Evolutionary conservation across 768 basidiomycete species (phyloP).

Genomic region (Tricholomella constricta): DNA sequence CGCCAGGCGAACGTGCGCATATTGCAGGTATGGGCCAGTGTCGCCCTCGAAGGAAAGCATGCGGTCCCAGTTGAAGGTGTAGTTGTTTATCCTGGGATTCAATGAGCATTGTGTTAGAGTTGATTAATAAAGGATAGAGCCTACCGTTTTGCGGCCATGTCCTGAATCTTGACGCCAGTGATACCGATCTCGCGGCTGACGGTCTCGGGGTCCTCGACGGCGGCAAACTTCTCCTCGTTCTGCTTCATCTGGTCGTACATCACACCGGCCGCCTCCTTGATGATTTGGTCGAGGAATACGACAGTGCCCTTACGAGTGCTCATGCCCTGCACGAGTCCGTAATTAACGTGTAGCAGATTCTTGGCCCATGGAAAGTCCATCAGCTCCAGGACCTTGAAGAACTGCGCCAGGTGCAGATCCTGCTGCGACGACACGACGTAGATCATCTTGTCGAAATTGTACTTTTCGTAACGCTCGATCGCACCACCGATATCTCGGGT

Average conservation of each 20-base stretch:
- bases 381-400: conserved; percentile 90
- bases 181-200: conserved; percentile 87
- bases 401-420: conserved; percentile 84
- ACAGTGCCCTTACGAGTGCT: conserved; percentile 91
- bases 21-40: conserved; percentile 94
- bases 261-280: conserved; percentile 80
- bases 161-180: conserved; percentile 96
- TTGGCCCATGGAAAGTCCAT: conserved; percentile 91
- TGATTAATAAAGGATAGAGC: conserved; percentile 20
- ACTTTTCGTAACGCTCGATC: conserved; percentile 88
- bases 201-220: conserved; percentile 83
- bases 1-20: conserved; percentile 90
- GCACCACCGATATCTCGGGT: conserved; percentile 96
- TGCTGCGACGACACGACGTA: conserved; percentile 90
- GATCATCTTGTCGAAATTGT: conserved; percentile 87
- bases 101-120: neutral
- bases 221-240: conserved; percentile 90
- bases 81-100: conserved; percentile 82
- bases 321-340: conserved; percentile 93
- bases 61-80: conserved; percentile 91
- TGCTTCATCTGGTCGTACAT: conserved; percentile 98
- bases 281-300: conserved; percentile 92
- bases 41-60: conserved; percentile 97
- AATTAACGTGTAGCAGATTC: conserved; percentile 84
- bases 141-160: conserved; percentile 92